Conservation (phyloP, 352 stramenopile species). For the Phytophthora chlamydospora region DNA sequence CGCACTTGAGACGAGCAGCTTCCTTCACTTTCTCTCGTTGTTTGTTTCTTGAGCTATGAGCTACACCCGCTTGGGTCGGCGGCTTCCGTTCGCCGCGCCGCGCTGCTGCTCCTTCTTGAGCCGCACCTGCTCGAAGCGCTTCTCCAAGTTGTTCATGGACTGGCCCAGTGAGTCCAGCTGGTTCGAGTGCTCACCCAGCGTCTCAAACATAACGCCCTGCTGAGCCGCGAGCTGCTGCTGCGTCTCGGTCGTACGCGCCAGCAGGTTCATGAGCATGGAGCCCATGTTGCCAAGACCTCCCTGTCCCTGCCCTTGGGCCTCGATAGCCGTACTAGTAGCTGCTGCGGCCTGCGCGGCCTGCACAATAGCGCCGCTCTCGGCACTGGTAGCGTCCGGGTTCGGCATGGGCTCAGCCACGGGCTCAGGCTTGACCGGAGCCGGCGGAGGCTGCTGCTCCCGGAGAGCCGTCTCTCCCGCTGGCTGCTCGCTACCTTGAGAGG, state of each 20-base stretch:
- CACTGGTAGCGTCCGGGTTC: conserved; percentile 24
- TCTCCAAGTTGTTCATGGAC: conserved; percentile 79
- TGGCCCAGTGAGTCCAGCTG: conserved; percentile 77
- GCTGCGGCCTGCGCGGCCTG: conserved; percentile 39
- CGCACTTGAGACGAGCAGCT: conserved; percentile 22
- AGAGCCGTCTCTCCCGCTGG: conserved; percentile 63
- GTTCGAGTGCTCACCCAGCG: conserved; percentile 79
- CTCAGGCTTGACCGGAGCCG: conserved; percentile 43
- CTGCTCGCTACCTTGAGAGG: conserved; percentile 42
- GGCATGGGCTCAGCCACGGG: conserved; percentile 12
- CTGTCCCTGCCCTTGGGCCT: conserved; percentile 66
- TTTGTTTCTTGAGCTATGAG: not conserved
- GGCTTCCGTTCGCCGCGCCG: conserved; percentile 26
- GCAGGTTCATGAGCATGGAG: conserved; percentile 89
- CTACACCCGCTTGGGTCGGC: conserved; percentile 39
- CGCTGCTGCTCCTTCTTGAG: conserved; percentile 63
- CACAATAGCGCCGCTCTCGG: conserved; percentile 50
- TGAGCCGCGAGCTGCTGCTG: conserved; percentile 87
- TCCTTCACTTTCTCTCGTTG: conserved; percentile 20
- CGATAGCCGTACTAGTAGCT: conserved; percentile 64
- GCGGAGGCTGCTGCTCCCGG: conserved; percentile 49
- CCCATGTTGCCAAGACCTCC: conserved; percentile 84
- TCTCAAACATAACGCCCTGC: conserved; percentile 90
- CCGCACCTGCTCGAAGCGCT: conserved; percentile 80
- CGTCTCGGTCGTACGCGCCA: conserved; percentile 83